A percentile compares a stretch with the other conserved stretches of the same genome.
phyloP scores from a whole-genome alignment of 805 yeast genomes.

The Sungouiella thailandica region DNA sequence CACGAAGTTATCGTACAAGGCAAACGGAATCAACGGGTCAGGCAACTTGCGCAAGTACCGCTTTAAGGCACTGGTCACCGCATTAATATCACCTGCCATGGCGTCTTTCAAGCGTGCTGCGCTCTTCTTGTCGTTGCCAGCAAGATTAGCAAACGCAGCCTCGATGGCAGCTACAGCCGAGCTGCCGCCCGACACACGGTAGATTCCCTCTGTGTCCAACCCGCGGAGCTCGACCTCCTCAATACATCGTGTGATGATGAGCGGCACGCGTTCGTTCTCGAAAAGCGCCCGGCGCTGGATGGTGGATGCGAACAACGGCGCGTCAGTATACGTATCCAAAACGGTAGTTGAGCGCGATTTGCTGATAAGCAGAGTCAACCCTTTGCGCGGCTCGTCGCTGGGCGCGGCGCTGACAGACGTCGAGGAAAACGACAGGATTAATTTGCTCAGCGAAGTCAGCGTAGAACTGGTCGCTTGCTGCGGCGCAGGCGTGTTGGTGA shows the following conservation, averaged over 20 bases:
- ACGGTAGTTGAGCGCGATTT: constrained; percentile 47
- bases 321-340: constrained; percentile 30
- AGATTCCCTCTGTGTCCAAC: constrained; percentile 76
- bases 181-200: constrained; percentile 82
- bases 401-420: constrained; percentile 10
- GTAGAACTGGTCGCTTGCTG: constrained; percentile 12
- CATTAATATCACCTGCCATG: constrained; percentile 71
- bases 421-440: constrained; percentile 11
- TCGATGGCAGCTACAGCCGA: constrained; percentile 55
- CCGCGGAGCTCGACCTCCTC: constrained; percentile 76
- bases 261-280: constrained; percentile 65
- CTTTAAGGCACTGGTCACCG: constrained; percentile 81
- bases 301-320: constrained; percentile 44
- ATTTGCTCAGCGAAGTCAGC: constrained; percentile 12
- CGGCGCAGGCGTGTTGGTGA: not conserved
- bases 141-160: constrained; percentile 31
- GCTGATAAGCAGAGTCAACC: constrained; percentile 16
- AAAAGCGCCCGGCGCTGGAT: constrained; percentile 56
- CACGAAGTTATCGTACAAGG: constrained; percentile 63
- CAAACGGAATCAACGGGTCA: constrained; percentile 75
- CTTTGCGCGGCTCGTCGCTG: constrained; percentile 8
- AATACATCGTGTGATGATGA: constrained; percentile 66
- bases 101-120: constrained; percentile 27
- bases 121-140: constrained; percentile 30
- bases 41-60: constrained; percentile 82